These are phyloP conservation scores for Keqinozyma sinolaborantium DNA, from an alignment of 1,139 yeast genomes.

Conservation along the genomic window DNA sequence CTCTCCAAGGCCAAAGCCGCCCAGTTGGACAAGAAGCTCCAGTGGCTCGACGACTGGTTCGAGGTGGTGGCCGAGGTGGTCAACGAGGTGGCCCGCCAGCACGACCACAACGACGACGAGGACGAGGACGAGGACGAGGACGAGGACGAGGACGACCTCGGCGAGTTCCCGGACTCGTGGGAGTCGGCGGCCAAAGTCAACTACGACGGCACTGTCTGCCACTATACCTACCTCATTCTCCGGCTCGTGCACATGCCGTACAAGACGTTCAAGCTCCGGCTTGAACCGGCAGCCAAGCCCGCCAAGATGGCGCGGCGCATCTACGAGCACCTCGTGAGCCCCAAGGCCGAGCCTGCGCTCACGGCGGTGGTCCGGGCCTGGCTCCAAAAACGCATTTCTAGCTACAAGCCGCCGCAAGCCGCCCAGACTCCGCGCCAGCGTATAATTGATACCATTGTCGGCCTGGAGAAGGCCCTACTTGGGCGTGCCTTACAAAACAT, in stretches of 20 bases:
- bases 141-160: constrained; percentile 13
- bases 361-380: constrained; percentile 16
- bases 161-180: constrained; percentile 27
- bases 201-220: constrained; percentile 20
- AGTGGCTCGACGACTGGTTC: constrained; percentile 63
- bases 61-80: constrained; percentile 37
- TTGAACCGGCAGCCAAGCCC: constrained; percentile 6
- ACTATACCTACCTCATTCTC: constrained; percentile 23
- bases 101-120: constrained; percentile 9
- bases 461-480: constrained; percentile 16
- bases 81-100: constrained; percentile 3
- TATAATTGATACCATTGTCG: constrained; percentile 10
- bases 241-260: constrained; percentile 23
- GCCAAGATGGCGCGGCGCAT: constrained; percentile 13
- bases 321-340: constrained; percentile 8
- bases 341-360: constrained; percentile 8
- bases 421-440: constrained; percentile 5
- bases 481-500: too few relatives aligned
- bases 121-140: constrained; percentile 15
- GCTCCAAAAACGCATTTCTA: constrained; percentile 17
- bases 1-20: constrained; percentile 20
- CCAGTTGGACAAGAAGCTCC: constrained; percentile 41
- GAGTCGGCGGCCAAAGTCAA: constrained; percentile 21
- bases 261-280: constrained; percentile 17
- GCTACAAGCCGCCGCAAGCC: constrained; percentile 10